phyloP scores from a whole-genome alignment of 257 asterid species.

The Solanum bukasovii region DNA sequence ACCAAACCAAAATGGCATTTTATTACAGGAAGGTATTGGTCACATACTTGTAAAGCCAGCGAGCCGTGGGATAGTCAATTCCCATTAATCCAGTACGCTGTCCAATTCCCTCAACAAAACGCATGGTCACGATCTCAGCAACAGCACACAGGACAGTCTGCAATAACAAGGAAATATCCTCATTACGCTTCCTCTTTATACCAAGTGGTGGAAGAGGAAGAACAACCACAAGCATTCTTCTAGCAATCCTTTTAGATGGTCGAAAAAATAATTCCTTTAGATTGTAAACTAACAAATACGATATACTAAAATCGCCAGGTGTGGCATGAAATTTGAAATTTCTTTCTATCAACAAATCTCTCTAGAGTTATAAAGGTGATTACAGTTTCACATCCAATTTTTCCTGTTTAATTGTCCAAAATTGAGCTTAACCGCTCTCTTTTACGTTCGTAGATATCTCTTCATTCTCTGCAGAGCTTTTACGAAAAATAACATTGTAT shows the following conservation, averaged over 20 bases:
- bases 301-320: background rate
- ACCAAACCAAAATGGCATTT: background rate
- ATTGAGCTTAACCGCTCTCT: background rate
- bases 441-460: background rate
- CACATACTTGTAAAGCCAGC: slow-evolving; percentile 88
- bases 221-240: background rate
- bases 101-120: slow-evolving; percentile 72
- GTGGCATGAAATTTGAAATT: background rate
- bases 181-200: background rate
- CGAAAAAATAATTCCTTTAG: background rate
- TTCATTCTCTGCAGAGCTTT: background rate
- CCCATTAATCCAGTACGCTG: slow-evolving; percentile 91
- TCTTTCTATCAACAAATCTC: background rate
- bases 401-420: background rate
- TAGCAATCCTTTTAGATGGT: background rate
- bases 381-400: background rate
- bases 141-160: slow-evolving; percentile 80
- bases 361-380: background rate
- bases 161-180: slow-evolving; percentile 1
- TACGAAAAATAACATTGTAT: background rate
- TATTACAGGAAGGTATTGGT: background rate
- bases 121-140: slow-evolving; percentile 79
- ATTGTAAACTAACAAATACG: background rate
- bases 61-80: slow-evolving; percentile 86
- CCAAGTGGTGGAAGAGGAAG: background rate